phyloP scores from a whole-genome alignment of 768 basidiomycete species.

The Psilocybe cyanescens region DNA sequence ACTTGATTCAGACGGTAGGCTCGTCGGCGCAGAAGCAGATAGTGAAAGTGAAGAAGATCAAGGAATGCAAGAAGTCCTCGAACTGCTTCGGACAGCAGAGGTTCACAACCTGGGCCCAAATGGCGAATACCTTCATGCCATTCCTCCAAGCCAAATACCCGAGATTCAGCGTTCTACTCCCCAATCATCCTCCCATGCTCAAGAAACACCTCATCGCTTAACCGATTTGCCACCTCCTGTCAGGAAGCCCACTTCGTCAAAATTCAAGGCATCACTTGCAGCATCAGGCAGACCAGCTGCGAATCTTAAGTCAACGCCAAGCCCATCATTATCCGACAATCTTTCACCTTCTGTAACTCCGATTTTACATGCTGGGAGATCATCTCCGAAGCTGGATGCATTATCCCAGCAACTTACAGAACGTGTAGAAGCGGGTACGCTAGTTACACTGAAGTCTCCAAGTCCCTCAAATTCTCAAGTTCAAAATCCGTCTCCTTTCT shows the following conservation, averaged over 20 bases:
- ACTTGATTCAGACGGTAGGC: constrained; percentile 47
- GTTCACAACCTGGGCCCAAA: constrained; percentile 59
- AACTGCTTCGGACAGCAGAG: constrained; percentile 53
- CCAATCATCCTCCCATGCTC: constrained; percentile 9
- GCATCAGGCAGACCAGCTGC: constrained; percentile 30
- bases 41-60: constrained; percentile 61
- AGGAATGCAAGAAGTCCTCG: constrained; percentile 50
- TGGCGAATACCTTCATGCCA: constrained; percentile 34
- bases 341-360: constrained; percentile 28
- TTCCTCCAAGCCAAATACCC: constrained; percentile 17
- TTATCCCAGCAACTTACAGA: constrained; percentile 1
- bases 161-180: neutral
- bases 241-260: constrained; percentile 44
- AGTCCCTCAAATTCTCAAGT: constrained; percentile 4
- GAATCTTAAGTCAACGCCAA: constrained; percentile 7
- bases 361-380: constrained; percentile 29
- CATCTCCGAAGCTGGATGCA: constrained; percentile 36
- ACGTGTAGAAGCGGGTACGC: constrained; percentile 4
- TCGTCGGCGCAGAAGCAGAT: constrained; percentile 56
- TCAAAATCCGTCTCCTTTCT: constrained; percentile 19
- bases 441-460: constrained; percentile 11
- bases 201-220: constrained; percentile 10
- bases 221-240: constrained; percentile 32
- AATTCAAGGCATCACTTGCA: constrained; percentile 50
- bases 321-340: constrained; percentile 6